Evolutionary conservation across 148 eudicot species (phyloP).

Genomic region (Rhododendron vialii): DNA sequence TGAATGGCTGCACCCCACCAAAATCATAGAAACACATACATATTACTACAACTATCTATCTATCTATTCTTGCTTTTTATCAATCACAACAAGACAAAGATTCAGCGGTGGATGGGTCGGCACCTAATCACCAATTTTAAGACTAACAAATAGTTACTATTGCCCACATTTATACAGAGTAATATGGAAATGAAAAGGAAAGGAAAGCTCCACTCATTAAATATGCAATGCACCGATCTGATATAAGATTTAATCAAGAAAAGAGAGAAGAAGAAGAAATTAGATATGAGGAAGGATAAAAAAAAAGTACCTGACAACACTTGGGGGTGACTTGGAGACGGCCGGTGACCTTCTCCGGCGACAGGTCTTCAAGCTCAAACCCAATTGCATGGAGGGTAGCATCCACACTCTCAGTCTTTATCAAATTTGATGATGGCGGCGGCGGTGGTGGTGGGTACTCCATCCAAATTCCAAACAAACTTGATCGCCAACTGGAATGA

Average conservation of each 20-base stretch:
- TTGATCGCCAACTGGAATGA: neutral
- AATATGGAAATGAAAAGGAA: neutral
- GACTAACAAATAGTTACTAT: neutral
- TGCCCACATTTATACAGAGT: no score
- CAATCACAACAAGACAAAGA: neutral
- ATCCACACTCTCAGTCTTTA: slow-evolving; percentile 41
- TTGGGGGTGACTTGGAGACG: slow-evolving; percentile 52
- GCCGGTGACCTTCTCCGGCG: slow-evolving; percentile 55
- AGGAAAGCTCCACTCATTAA: neutral
- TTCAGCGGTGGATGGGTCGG: neutral
- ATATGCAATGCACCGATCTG: neutral
- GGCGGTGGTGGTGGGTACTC: slow-evolving; percentile 24
- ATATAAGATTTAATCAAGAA: neutral
- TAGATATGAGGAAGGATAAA: no score
- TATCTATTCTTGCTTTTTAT: neutral
- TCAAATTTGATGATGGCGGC: slow-evolving; percentile 13
- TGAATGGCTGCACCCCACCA: slow-evolving; percentile 51
- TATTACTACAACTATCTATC: neutral
- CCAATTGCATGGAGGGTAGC: slow-evolving; percentile 57
- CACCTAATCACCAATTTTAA: neutral
- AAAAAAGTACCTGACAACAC: slow-evolving; percentile 52
- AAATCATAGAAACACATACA: neutral
- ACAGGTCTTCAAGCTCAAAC: slow-evolving; percentile 46
- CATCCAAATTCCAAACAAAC: slow-evolving; percentile 13
- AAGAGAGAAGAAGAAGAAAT: neutral